Conservation (phyloP, 805 yeast species). For the Wickerhamomyces chambardii region DNA sequence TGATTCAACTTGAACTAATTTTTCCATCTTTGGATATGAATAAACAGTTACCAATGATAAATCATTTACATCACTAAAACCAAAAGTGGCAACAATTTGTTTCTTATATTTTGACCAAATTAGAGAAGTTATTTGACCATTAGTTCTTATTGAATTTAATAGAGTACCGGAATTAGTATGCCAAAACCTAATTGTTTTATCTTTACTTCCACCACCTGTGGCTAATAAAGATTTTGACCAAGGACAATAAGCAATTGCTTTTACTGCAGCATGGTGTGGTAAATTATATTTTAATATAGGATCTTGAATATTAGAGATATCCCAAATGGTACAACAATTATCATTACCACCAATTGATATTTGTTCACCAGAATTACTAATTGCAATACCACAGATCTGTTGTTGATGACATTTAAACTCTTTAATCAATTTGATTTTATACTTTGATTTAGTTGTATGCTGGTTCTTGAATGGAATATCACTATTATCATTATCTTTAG, state of each 20-base stretch:
- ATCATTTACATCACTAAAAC: slow-evolving; percentile 51
- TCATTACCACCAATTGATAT: slow-evolving; percentile 83
- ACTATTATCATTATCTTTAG: too few species aligned
- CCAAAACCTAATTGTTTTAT: slow-evolving; percentile 79
- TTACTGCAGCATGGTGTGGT: slow-evolving; percentile 79
- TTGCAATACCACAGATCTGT: slow-evolving; percentile 59
- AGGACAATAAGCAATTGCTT: slow-evolving; percentile 86
- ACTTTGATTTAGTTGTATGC: too few species aligned
- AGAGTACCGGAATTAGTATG: slow-evolving; percentile 74
- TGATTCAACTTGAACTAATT: slow-evolving; percentile 39
- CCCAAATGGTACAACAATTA: slow-evolving; percentile 74
- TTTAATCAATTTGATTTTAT: slow-evolving; percentile 14
- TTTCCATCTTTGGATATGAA: slow-evolving; percentile 55
- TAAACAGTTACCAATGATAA: slow-evolving; percentile 51
- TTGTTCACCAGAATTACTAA: slow-evolving; percentile 43
- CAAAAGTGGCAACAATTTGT: slow-evolving; percentile 74
- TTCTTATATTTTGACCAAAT: slow-evolving; percentile 61
- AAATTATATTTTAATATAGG: slow-evolving; percentile 41
- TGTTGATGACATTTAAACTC: slow-evolving; percentile 40
- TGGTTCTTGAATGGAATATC: too few species aligned
- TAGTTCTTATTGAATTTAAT: slow-evolving; percentile 43
- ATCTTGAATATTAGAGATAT: slow-evolving; percentile 29
- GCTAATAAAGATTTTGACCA: slow-evolving; percentile 78
- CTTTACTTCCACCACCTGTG: slow-evolving; percentile 88
- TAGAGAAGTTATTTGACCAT: slow-evolving; percentile 72